Evolutionary conservation across 2,329 filamentous ascomycete genomes (phyloP).

Genomic region (Cordyceps pruinosa): DNA sequence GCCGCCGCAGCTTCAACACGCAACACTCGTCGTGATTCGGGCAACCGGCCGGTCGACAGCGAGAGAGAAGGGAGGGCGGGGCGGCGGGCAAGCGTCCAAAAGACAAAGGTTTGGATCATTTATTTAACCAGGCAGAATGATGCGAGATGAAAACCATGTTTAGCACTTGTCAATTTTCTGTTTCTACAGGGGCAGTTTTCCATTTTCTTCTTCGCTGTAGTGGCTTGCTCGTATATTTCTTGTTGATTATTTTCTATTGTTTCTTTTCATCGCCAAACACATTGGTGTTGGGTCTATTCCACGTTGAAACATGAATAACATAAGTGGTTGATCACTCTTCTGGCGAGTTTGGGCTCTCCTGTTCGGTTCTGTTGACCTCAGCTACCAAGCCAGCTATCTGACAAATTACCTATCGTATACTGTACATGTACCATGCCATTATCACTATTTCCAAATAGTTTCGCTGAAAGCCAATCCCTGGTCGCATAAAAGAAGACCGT

Average conservation of each 20-base stretch:
- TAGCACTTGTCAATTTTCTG: not conserved
- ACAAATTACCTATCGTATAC: not conserved
- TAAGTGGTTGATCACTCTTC: not conserved
- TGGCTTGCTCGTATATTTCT: not conserved
- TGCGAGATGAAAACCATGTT: not conserved
- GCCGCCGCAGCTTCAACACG: constrained; percentile 27
- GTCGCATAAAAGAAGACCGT: not conserved
- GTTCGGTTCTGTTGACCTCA: not conserved
- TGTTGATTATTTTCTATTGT: not conserved
- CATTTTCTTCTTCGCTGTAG: too few relatives aligned
- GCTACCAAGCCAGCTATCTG: not conserved
- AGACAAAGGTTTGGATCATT: not conserved
- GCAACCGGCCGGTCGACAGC: too few relatives aligned
- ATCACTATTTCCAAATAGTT: not conserved
- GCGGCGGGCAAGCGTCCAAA: not conserved
- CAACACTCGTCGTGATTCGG: not conserved
- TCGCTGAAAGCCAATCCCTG: not conserved
- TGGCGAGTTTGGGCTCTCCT: not conserved
- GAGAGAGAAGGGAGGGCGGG: not conserved
- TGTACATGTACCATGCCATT: constrained; percentile 8
- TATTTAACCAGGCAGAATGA: not conserved
- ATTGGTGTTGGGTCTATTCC: too few relatives aligned
- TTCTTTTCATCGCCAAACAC: too few relatives aligned
- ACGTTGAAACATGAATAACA: too few relatives aligned
- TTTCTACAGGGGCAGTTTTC: not conserved